A percentile compares a stretch with the other conserved stretches of the same genome.
Conservation (phyloP, 306 rosid genomes). For the Begonia loranthoides region DNA sequence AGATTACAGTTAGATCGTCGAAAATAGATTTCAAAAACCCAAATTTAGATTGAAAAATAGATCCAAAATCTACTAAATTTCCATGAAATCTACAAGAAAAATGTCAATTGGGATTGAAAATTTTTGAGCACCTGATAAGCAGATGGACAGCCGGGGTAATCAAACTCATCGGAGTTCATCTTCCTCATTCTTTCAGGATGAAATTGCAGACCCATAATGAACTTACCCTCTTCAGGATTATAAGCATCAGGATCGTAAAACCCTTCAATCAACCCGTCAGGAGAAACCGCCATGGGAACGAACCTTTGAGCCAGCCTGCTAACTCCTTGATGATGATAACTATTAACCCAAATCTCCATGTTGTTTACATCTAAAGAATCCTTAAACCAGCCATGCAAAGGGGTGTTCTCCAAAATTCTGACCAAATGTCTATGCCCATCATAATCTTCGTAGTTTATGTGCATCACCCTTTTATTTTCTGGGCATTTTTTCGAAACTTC, state of each 20-base stretch:
- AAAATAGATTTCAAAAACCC: too few species aligned
- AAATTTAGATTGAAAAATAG: too few species aligned
- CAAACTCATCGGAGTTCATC: slow-evolving; percentile 67
- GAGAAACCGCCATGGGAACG: slow-evolving; percentile 74
- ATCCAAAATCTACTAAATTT: too few species aligned
- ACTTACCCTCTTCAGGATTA: slow-evolving; percentile 82
- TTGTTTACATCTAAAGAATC: slow-evolving; percentile 18
- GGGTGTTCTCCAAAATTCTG: slow-evolving; percentile 8
- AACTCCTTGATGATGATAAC: slow-evolving; percentile 39
- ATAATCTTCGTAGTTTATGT: slow-evolving; percentile 28
- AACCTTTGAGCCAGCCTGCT: slow-evolving; percentile 21
- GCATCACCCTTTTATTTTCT: slow-evolving; percentile 20
- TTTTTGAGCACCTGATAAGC: slow-evolving; percentile 51
- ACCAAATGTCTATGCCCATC: slow-evolving; percentile 28
- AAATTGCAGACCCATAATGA: slow-evolving; percentile 89
- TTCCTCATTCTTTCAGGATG: slow-evolving; percentile 87
- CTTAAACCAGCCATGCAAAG: slow-evolving; percentile 30
- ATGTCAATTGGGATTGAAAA: too few species aligned
- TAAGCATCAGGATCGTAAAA: slow-evolving; percentile 86
- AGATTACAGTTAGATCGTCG: too few species aligned
- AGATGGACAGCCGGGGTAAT: slow-evolving; percentile 77
- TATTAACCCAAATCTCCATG: slow-evolving; percentile 33
- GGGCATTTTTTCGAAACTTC: slow-evolving; percentile 29
- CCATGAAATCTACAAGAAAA: too few species aligned
- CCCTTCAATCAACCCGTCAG: slow-evolving; percentile 80